These are phyloP conservation scores for Xylariaceae sp. DNA, from an alignment of 2,329 filamentous ascomycete genomes.

Conservation along the genomic window DNA sequence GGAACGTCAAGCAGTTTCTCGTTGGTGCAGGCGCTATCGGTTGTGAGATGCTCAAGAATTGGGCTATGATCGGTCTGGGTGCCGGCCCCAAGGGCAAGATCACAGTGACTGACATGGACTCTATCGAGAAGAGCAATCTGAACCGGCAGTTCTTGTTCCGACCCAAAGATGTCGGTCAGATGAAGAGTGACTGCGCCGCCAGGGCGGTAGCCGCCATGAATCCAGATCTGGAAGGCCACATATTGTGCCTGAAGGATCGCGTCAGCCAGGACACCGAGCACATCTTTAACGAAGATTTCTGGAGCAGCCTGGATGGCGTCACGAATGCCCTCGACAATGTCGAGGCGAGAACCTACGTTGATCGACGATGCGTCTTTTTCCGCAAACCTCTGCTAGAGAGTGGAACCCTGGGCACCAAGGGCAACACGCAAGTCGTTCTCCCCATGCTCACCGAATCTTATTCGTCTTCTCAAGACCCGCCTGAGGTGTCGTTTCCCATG, in stretches of 20 bases:
- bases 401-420: constrained; percentile 96
- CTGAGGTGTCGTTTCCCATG: constrained; percentile 98
- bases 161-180: constrained; percentile 82
- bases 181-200: constrained; percentile 94
- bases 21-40: constrained; percentile 96
- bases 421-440: constrained; percentile 93
- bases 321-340: constrained; percentile 98
- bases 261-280: constrained; percentile 89
- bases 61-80: constrained; percentile 95
- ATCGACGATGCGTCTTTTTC: constrained; percentile 96
- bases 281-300: constrained; percentile 91
- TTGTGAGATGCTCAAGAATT: constrained; percentile 99
- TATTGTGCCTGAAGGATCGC: constrained; percentile 77
- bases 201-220: constrained; percentile 93
- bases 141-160: constrained; percentile 97
- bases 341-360: constrained; percentile 92
- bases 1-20: constrained; percentile 85
- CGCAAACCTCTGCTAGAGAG: constrained; percentile 93
- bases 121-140: constrained; percentile 97
- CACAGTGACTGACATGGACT: constrained; percentile 93
- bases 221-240: constrained; percentile 80
- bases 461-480: constrained; percentile 92
- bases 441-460: constrained; percentile 93
- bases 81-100: constrained; percentile 85
- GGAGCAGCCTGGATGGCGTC: constrained; percentile 78